Evolutionary conservation across 345 rosid species (phyloP).

Genomic region (Draba incana): DNA sequence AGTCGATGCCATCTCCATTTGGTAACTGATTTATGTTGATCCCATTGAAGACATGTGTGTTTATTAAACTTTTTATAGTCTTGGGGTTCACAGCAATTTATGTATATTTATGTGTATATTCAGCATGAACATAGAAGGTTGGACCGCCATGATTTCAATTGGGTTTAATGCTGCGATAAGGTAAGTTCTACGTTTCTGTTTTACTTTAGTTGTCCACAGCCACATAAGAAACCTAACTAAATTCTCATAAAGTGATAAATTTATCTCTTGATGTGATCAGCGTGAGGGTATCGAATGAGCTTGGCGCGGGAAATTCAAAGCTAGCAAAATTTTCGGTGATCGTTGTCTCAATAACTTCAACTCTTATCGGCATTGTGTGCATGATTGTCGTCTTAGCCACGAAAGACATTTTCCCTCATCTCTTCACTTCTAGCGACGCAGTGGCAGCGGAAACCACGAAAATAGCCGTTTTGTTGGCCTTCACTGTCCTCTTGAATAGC

Average conservation of each 20-base stretch:
- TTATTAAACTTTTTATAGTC: not conserved
- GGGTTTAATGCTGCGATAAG: slow-evolving; percentile 95
- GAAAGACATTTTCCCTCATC: slow-evolving; percentile 68
- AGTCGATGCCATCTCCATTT: slow-evolving; percentile 89
- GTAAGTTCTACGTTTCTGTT: slow-evolving; percentile 39
- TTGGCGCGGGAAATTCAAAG: slow-evolving; percentile 72
- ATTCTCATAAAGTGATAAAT: not conserved
- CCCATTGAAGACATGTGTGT: not conserved
- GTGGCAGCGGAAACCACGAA: slow-evolving; percentile 82
- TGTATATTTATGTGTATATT: not conserved
- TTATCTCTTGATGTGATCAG: slow-evolving; percentile 44
- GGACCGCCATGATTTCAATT: slow-evolving; percentile 88
- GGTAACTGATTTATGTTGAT: slow-evolving; percentile 46
- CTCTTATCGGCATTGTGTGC: slow-evolving; percentile 60
- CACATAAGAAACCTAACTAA: not conserved
- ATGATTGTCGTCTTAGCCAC: slow-evolving; percentile 66
- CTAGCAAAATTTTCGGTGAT: slow-evolving; percentile 68
- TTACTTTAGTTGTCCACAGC: not conserved
- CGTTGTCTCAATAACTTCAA: slow-evolving; percentile 76
- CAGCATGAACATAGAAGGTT: slow-evolving; percentile 92
- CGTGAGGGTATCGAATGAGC: slow-evolving; percentile 91
- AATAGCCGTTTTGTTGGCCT: slow-evolving; percentile 65
- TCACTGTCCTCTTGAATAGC: slow-evolving; percentile 82
- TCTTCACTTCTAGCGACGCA: slow-evolving; percentile 72
- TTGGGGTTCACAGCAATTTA: not conserved